A percentile compares a stretch with the other conserved stretches of the same genome.
These are phyloP conservation scores for Globisporangium polare DNA, from an alignment of 352 stramenopile species.

Conservation along the genomic window DNA sequence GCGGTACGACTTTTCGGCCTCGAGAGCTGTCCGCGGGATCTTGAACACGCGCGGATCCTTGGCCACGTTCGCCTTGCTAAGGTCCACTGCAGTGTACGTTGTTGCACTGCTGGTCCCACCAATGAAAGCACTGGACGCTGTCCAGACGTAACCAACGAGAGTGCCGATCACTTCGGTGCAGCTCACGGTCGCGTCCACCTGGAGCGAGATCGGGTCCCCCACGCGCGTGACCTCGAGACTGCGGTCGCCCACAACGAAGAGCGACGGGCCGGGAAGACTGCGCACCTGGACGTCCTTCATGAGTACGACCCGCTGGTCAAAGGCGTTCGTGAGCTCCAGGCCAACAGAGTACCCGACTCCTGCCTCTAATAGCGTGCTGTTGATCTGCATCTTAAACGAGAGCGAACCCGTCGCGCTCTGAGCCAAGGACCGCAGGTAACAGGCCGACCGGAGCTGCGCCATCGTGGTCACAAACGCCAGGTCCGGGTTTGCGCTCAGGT, in stretches of 20 bases:
- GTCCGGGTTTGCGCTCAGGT: constrained; percentile 23
- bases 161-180: constrained; percentile 36
- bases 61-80: constrained; percentile 51
- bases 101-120: background rate
- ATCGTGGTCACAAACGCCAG: constrained; percentile 32
- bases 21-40: constrained; percentile 30
- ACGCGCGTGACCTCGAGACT: constrained; percentile 30
- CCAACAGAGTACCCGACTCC: constrained; percentile 42
- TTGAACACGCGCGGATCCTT: constrained; percentile 60
- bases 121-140: constrained; percentile 19
- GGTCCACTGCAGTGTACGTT: constrained; percentile 19
- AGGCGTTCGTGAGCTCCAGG: constrained; percentile 56
- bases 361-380: constrained; percentile 38
- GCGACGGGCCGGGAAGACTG: constrained; percentile 34
- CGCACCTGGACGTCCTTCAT: constrained; percentile 33
- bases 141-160: constrained; percentile 48
- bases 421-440: constrained; percentile 41
- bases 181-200: constrained; percentile 40
- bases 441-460: constrained; percentile 42
- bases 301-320: constrained; percentile 25
- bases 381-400: constrained; percentile 31
- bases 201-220: constrained; percentile 33
- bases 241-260: constrained; percentile 47
- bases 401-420: constrained; percentile 19
- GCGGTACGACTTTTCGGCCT: constrained; percentile 42